phyloP scores from a whole-genome alignment of 2,329 filamentous ascomycete genomes.

The Colletotrichum musae region DNA sequence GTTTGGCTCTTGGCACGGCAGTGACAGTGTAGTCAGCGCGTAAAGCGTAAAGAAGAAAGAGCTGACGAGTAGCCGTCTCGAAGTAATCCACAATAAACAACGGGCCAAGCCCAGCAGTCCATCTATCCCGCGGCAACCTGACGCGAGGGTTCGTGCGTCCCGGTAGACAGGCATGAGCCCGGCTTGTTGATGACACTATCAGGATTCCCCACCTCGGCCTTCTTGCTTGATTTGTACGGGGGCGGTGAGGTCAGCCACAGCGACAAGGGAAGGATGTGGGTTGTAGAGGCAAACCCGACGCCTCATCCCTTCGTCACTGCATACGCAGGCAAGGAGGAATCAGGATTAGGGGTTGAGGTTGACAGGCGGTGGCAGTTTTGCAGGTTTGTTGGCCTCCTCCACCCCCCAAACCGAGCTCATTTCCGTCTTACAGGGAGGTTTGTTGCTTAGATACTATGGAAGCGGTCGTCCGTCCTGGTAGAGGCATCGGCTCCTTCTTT shows the following conservation, averaged over 20 bases:
- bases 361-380: slow-evolving; percentile 2
- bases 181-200: not conserved
- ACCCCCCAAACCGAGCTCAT: slow-evolving; percentile 29
- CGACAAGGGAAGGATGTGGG: slow-evolving; percentile 5
- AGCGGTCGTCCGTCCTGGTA: too few species aligned
- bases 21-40: not conserved
- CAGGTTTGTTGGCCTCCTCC: slow-evolving; percentile 19
- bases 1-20: not conserved
- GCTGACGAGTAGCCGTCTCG: slow-evolving; percentile 34
- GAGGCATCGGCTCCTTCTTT: not conserved
- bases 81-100: slow-evolving; percentile 35
- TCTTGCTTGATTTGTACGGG: slow-evolving; percentile 18
- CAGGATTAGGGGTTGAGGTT: not conserved
- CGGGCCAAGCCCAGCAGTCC: slow-evolving; percentile 22
- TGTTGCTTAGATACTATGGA: too few species aligned
- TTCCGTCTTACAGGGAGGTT: slow-evolving; percentile 23
- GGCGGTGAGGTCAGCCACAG: slow-evolving; percentile 13
- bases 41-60: not conserved
- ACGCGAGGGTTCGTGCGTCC: slow-evolving; percentile 32
- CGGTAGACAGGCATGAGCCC: slow-evolving; percentile 23
- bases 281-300: too few species aligned
- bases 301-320: slow-evolving; percentile 7
- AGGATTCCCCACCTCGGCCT: slow-evolving; percentile 10
- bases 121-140: slow-evolving; percentile 24
- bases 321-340: not conserved